Base-by-base conservation (phyloP, 345 rosid genomes). In the Dimocarpus longan region DNA sequence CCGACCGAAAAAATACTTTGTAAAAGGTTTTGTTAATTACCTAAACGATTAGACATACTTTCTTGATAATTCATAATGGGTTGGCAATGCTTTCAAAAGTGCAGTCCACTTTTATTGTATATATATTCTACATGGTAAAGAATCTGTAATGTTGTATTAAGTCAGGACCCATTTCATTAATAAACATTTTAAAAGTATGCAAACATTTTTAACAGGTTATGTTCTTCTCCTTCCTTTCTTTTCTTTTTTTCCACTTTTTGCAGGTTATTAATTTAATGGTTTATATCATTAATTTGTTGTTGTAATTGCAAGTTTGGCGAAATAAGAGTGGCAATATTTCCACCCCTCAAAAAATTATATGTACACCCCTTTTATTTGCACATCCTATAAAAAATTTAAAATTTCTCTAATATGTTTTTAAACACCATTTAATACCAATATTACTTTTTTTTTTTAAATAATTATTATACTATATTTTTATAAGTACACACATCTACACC, bases 41-140 rank as follows among this genome's bases (percentile, higher is more conserved):
- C 82, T 42, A 64, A 74, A 70, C 77, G 73, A 79, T 76, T 77
- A 73, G 44, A 68, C 74, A 72, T 43, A 76, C 80, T 81, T 80
- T 83, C 57, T 1, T 22, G 65, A 63, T 39, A 74, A 69, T 76
- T 76, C 70, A 46, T 68, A 67, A 73, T 73, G 40, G 59, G 81
- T 73, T 81, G 84, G 81, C 81, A 73, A 62, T 76, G 76, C 59
- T 28, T 76, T 76, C 37, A 78, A 72, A 75, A 82, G 86, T 84
- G 80, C 54, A 86, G 73, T 74, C 81, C 82, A 74, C 48, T 63
- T 65, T 24, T 18, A 44, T 70, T 75, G 73, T 72, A 54, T 19
- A 65, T 46, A 46, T 79, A 46, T 46, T 46, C 10, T 52, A 26
- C 10, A 54, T 69, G 72, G 63, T 73, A 59, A 62, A 40, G 18